A percentile compares a stretch with the other conserved stretches of the same genome.
These are phyloP conservation scores for Candida manassasensis DNA, from an alignment of 805 yeast species.

Conservation along the genomic window DNA sequence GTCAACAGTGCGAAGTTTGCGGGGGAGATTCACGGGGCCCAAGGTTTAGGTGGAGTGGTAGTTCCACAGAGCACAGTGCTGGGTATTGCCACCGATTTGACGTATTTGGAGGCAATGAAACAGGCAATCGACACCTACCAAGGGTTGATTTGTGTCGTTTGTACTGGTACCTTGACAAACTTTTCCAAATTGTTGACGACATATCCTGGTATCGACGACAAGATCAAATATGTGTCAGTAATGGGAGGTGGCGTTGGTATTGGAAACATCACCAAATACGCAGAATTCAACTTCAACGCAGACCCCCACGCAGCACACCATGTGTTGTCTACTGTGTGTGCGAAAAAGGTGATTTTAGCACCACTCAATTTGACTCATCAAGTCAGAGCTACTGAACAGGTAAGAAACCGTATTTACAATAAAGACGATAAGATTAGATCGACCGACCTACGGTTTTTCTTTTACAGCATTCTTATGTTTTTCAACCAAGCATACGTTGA, in stretches of 20 bases:
- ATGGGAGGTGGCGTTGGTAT: slow-evolving; percentile 72
- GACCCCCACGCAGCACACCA: slow-evolving; percentile 73
- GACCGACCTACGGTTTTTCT: slow-evolving; percentile 41
- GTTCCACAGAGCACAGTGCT: slow-evolving; percentile 41
- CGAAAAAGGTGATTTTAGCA: slow-evolving; percentile 48
- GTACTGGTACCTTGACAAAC: slow-evolving; percentile 78
- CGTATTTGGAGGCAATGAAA: slow-evolving; percentile 33
- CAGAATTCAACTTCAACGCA: slow-evolving; percentile 72
- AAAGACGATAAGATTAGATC: slow-evolving; percentile 20
- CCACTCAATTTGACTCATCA: slow-evolving; percentile 72
- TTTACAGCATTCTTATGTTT: slow-evolving; percentile 19
- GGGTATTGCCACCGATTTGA: slow-evolving; percentile 13
- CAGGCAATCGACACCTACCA: slow-evolving; percentile 40
- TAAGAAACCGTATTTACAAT: slow-evolving; percentile 23
- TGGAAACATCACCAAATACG: slow-evolving; percentile 47
- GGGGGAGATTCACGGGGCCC: slow-evolving; percentile 62
- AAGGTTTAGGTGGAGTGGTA: slow-evolving; percentile 75
- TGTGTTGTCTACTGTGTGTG: slow-evolving; percentile 37
- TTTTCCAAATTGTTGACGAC: slow-evolving; percentile 50
- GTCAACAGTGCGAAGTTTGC: slow-evolving; percentile 48
- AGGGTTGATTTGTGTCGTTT: slow-evolving; percentile 55
- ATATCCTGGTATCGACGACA: slow-evolving; percentile 49
- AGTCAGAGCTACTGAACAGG: slow-evolving; percentile 42
- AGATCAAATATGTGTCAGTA: slow-evolving; percentile 52
- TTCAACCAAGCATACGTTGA: slow-evolving; percentile 14